A percentile compares a stretch with the other conserved stretches of the same genome.
Conservation (phyloP, 768 basidiomycete species). For the Boletus eberwhitei region DNA sequence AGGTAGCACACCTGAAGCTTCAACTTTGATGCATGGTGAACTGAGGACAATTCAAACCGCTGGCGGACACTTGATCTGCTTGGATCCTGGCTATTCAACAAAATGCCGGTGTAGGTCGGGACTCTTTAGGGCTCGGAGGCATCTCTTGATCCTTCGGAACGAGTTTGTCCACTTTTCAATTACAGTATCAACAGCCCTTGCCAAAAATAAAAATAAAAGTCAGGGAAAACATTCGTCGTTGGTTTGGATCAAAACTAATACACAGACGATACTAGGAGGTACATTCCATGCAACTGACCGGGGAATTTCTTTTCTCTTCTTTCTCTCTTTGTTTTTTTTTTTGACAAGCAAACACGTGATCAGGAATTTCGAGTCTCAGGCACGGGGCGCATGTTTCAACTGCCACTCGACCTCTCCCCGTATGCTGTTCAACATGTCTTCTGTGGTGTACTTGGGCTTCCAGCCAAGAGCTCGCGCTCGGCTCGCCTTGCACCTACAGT, state of each 20-base stretch:
- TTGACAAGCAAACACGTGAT: too few relatives aligned
- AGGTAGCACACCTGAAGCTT: background rate
- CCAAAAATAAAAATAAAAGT: too few relatives aligned
- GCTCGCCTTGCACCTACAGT: slow-evolving; percentile 18
- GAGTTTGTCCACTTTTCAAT: background rate
- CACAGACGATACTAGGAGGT: background rate
- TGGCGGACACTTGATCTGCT: background rate
- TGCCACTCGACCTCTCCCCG: slow-evolving; percentile 21
- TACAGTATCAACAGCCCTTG: background rate
- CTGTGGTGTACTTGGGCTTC: slow-evolving; percentile 31
- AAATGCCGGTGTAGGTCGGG: background rate
- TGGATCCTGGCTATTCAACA: background rate
- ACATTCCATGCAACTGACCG: background rate
- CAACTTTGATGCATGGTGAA: background rate
- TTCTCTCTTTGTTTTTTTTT: too few relatives aligned
- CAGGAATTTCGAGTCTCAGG: background rate
- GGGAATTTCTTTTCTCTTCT: too few relatives aligned
- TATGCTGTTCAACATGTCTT: slow-evolving; percentile 22
- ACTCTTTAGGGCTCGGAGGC: background rate
- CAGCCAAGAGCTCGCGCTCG: slow-evolving; percentile 27
- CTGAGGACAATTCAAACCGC: background rate
- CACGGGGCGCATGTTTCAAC: slow-evolving; percentile 2
- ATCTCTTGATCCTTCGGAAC: background rate
- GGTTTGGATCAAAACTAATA: background rate
- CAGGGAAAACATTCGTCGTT: background rate